These are phyloP conservation scores for Talaromyces thailandensis DNA, from an alignment of 495 filamentous ascomycete species.

Conservation along the genomic window DNA sequence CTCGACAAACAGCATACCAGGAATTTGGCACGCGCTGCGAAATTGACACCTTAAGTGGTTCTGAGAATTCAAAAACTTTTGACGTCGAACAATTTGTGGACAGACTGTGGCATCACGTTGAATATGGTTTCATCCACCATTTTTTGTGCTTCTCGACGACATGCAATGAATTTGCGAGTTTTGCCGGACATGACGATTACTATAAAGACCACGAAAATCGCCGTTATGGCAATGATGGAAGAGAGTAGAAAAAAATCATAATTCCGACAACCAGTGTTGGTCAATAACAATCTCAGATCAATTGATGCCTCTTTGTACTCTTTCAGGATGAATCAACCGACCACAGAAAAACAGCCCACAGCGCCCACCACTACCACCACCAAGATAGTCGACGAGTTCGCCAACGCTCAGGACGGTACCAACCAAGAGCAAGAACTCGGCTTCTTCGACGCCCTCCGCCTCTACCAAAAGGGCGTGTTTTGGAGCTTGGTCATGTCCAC, in stretches of 20 bases:
- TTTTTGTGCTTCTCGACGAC: neutral
- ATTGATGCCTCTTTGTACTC: neutral
- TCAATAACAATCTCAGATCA: neutral
- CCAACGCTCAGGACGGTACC: neutral
- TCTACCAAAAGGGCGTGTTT: neutral
- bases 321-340: neutral
- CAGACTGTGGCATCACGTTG: neutral
- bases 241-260: neutral
- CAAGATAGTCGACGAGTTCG: conserved; percentile 3
- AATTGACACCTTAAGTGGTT: neutral
- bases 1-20: neutral
- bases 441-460: neutral
- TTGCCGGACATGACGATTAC: neutral
- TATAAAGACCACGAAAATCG: neutral
- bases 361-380: conserved; percentile 8
- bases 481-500: neutral
- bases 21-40: neutral
- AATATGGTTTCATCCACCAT: neutral
- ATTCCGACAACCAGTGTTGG: neutral
- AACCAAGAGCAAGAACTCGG: neutral
- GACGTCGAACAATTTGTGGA: neutral
- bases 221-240: neutral
- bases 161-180: neutral
- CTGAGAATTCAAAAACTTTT: neutral
- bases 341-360: neutral